Conservation (phyloP, 208 protist species). For the Leishmania lainsoni region DNA sequence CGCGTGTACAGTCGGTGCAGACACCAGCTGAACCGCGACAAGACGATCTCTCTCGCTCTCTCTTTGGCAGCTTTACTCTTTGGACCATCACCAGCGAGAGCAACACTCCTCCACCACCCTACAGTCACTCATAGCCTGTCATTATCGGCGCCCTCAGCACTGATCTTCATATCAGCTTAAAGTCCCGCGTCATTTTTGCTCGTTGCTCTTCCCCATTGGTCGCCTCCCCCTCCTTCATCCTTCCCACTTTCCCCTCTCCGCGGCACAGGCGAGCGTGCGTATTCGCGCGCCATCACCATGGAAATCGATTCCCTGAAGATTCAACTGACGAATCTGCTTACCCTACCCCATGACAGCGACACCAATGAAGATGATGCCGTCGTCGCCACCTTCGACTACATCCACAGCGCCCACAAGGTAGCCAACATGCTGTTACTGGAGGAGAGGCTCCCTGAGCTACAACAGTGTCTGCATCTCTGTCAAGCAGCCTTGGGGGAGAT, state of each 20-base stretch:
- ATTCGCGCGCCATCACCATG: conserved; percentile 31
- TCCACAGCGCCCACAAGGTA: conserved; percentile 53
- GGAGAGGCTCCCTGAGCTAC: conserved; percentile 66
- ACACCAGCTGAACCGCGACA: background rate
- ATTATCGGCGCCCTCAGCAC: background rate
- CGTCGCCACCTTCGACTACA: conserved; percentile 66
- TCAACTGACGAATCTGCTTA: conserved; percentile 47
- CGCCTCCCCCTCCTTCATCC: background rate
- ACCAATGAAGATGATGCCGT: conserved; percentile 75
- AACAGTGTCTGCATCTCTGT: conserved; percentile 73
- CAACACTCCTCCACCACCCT: background rate
- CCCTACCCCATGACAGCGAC: conserved; percentile 55
- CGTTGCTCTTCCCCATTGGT: background rate
- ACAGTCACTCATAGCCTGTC: too few species aligned
- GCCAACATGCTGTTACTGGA: conserved; percentile 63
- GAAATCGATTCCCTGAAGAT: conserved; percentile 54
- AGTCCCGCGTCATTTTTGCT: background rate
- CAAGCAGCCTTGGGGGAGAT: conserved; percentile 26
- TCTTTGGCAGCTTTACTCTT: background rate
- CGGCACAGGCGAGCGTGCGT: background rate
- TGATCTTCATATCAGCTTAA: background rate
- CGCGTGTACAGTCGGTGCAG: background rate
- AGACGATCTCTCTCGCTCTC: background rate
- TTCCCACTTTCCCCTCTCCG: background rate
- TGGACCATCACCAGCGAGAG: background rate